phyloP scores from a whole-genome alignment of 2,329 filamentous ascomycete species.

The Apiospora malaysiana region DNA sequence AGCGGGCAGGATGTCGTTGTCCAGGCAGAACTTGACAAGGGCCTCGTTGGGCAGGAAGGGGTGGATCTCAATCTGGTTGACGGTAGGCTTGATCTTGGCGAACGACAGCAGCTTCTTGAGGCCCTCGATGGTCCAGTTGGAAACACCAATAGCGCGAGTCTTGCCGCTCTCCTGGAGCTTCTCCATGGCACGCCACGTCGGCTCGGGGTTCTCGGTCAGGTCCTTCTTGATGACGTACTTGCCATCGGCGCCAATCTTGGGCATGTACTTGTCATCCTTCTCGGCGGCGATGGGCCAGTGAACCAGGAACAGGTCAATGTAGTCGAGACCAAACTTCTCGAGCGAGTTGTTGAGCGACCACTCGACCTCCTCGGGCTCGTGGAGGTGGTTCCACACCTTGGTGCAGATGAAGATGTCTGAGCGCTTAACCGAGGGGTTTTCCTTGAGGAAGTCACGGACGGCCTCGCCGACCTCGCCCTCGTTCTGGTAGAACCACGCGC shows the following conservation, averaged over 20 bases:
- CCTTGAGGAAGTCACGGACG: constrained; percentile 52
- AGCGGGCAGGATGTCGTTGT: constrained; percentile 55
- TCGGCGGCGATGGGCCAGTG: constrained; percentile 55
- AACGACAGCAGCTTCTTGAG: constrained; percentile 47
- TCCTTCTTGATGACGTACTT: constrained; percentile 60
- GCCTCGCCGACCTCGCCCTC: constrained; percentile 65
- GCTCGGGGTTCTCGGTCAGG: constrained; percentile 69
- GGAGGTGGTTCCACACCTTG: constrained; percentile 73
- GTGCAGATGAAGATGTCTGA: constrained; percentile 65
- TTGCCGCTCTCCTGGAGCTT: constrained; percentile 39
- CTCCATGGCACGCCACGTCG: constrained; percentile 69
- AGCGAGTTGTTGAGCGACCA: constrained; percentile 58
- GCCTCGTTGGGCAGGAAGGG: constrained; percentile 54
- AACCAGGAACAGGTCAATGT: constrained; percentile 66
- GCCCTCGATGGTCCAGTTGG: constrained; percentile 50
- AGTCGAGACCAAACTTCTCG: constrained; percentile 58
- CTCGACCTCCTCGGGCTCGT: constrained; percentile 65
- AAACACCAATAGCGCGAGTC: constrained; percentile 49
- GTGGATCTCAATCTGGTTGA: constrained; percentile 55
- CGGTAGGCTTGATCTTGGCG: constrained; percentile 46
- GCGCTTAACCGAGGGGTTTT: constrained; percentile 52
- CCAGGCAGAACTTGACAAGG: constrained; percentile 58
- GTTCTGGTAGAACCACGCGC: constrained; percentile 74
- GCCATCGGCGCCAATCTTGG: constrained; percentile 52
- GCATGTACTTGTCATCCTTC: constrained; percentile 49